These are phyloP conservation scores for Cucurbita pepo DNA, from an alignment of 306 rosid species.

Conservation along the genomic window DNA sequence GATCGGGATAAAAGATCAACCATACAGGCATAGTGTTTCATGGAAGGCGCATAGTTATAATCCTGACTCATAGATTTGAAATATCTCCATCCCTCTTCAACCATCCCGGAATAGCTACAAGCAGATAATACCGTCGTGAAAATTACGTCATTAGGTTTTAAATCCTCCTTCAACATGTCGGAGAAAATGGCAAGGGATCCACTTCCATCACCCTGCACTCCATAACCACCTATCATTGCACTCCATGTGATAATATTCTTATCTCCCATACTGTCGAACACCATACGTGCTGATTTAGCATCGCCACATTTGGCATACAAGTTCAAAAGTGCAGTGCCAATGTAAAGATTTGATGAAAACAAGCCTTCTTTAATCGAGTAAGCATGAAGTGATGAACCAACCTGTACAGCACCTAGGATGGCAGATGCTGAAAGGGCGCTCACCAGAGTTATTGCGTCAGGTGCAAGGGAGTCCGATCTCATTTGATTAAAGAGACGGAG, in stretches of 20 bases:
- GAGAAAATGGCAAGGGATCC: constrained; percentile 45
- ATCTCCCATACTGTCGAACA: constrained; percentile 50
- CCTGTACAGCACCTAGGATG: constrained; percentile 37
- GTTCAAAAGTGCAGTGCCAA: constrained; percentile 59
- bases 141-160: constrained; percentile 42
- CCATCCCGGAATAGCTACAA: constrained; percentile 75
- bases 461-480: constrained; percentile 24
- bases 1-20: constrained; percentile 61
- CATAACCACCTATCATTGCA: constrained; percentile 66
- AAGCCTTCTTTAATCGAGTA: constrained; percentile 22
- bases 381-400: constrained; percentile 52
- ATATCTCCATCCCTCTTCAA: constrained; percentile 44
- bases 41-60: constrained; percentile 39
- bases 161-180: constrained; percentile 42
- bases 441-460: constrained; percentile 57
- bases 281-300: constrained; percentile 36
- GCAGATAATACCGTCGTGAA: constrained; percentile 51
- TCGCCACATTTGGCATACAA: constrained; percentile 77
- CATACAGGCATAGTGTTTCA: constrained; percentile 70
- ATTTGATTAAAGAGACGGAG: constrained; percentile 39
- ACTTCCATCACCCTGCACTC: constrained; percentile 53
- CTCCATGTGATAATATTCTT: constrained; percentile 59
- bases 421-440: constrained; percentile 48
- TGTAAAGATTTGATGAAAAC: constrained; percentile 26
- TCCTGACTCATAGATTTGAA: constrained; percentile 42